phyloP scores from a whole-genome alignment of 306 rosid species.

The Amphicarpaea edgeworthii region DNA sequence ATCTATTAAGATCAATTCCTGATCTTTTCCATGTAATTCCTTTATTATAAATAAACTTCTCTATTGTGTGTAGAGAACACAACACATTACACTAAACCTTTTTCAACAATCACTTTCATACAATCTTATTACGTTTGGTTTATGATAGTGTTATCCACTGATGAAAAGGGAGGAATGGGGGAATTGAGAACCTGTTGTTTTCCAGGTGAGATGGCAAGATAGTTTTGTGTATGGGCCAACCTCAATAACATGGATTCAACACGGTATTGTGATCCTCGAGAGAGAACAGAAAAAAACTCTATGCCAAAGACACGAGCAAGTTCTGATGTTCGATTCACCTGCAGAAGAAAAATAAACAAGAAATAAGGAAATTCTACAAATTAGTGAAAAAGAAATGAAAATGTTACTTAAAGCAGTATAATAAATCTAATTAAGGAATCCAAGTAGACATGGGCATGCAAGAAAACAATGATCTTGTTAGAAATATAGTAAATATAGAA shows the following conservation, averaged over 20 bases:
- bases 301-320: slow-evolving; percentile 99
- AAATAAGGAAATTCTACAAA: slow-evolving; percentile 34
- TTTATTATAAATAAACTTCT: too few species aligned
- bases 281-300: slow-evolving; percentile 95
- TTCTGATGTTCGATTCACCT: slow-evolving; percentile 95
- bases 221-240: slow-evolving; percentile 91
- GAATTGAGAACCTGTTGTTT: slow-evolving; percentile 69
- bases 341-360: slow-evolving; percentile 51
- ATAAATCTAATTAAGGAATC: slow-evolving; percentile 40
- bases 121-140: slow-evolving; percentile 29
- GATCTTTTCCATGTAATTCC: too few species aligned
- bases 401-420: slow-evolving; percentile 23
- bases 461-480: background rate
- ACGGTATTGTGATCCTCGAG: slow-evolving; percentile 96
- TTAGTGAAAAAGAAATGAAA: slow-evolving; percentile 26
- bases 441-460: slow-evolving; percentile 38
- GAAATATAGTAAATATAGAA: background rate
- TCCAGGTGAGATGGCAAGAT: slow-evolving; percentile 92
- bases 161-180: slow-evolving; percentile 28
- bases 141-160: slow-evolving; percentile 33
- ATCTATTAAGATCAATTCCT: too few species aligned
- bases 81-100: too few species aligned
- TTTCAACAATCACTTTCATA: too few species aligned
- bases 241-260: slow-evolving; percentile 96
- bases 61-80: too few species aligned